Conservation (phyloP, 1,284 basidiomycete species). For the Melanopsichium pennsylvanicum region DNA sequence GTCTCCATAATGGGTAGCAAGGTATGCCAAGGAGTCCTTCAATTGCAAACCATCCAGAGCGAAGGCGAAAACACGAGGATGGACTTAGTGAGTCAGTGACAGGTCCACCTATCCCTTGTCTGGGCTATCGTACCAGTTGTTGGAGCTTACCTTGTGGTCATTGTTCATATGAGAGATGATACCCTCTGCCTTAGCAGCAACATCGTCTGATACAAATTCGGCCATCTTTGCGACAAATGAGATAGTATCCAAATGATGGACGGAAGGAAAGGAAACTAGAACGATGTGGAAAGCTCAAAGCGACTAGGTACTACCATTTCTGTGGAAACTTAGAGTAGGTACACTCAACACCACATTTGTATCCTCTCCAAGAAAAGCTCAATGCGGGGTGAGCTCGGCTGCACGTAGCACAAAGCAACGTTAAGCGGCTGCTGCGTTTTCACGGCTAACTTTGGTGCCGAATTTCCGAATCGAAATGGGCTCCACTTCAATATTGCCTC, state of each 20-base stretch:
- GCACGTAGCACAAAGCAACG: background rate
- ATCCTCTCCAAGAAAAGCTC: background rate
- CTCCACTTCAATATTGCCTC: too few relatives aligned
- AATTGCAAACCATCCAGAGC: too few relatives aligned
- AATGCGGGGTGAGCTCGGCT: constrained; percentile 17
- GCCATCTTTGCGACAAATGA: constrained; percentile 7
- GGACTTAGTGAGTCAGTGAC: too few relatives aligned
- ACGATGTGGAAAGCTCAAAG: background rate
- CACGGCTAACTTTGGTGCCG: constrained; percentile 13
- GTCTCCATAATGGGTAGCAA: constrained; percentile 42
- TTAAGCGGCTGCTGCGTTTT: constrained; percentile 4
- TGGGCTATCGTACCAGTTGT: too few relatives aligned
- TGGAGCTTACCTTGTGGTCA: constrained; percentile 39
- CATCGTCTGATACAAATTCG: constrained; percentile 19
- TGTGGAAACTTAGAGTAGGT: background rate
- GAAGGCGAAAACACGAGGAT: background rate
- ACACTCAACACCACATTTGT: too few relatives aligned
- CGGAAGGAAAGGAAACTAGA: constrained; percentile 3
- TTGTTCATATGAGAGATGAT: constrained; percentile 51
- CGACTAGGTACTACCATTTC: too few relatives aligned
- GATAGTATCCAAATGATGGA: background rate
- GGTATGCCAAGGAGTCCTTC: constrained; percentile 45
- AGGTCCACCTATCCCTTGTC: too few relatives aligned
- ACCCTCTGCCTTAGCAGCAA: constrained; percentile 39
- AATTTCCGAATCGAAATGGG: too few relatives aligned